These are phyloP conservation scores for Camillea tinctor DNA, from an alignment of 2,329 filamentous ascomycete species.

Conservation along the genomic window DNA sequence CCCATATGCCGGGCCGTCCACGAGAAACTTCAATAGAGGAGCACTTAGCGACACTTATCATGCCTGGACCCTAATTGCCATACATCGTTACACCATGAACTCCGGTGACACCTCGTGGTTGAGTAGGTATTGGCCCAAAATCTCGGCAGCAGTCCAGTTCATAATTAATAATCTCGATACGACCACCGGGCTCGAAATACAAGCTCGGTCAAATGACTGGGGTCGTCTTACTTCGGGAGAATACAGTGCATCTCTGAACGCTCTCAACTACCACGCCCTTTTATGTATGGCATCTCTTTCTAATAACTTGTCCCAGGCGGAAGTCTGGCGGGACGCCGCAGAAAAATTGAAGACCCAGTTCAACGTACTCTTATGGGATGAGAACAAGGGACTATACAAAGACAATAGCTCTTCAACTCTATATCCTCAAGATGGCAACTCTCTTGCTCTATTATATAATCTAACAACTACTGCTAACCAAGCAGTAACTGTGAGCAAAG, in stretches of 20 bases:
- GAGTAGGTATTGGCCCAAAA: conserved; percentile 41
- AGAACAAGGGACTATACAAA: conserved; percentile 42
- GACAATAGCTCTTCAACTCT: conserved; percentile 48
- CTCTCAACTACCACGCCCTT: conserved; percentile 32
- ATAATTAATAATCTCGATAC: conserved; percentile 14
- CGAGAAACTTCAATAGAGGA: conserved; percentile 16
- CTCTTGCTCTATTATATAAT: conserved; percentile 41
- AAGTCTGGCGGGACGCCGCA: conserved; percentile 9
- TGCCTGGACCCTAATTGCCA: conserved; percentile 50
- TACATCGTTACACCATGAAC: conserved; percentile 50
- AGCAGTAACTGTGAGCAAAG: conserved; percentile 16
- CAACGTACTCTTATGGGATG: conserved; percentile 46
- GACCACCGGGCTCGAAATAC: conserved; percentile 13
- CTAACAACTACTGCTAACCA: conserved; percentile 16
- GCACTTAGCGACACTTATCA: conserved; percentile 24
- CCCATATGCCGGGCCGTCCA: conserved; percentile 25
- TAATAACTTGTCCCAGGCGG: conserved; percentile 4
- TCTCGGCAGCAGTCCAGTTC: conserved; percentile 33
- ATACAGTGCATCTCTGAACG: conserved; percentile 34
- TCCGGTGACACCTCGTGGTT: conserved; percentile 44
- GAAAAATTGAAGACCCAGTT: conserved; percentile 33
- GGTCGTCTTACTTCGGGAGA: conserved; percentile 29
- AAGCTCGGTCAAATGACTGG: conserved; percentile 30
- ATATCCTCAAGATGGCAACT: conserved; percentile 49
- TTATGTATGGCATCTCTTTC: conserved; percentile 21